Conservation (phyloP, 352 stramenopile species). For the Pythium oligandrum region DNA sequence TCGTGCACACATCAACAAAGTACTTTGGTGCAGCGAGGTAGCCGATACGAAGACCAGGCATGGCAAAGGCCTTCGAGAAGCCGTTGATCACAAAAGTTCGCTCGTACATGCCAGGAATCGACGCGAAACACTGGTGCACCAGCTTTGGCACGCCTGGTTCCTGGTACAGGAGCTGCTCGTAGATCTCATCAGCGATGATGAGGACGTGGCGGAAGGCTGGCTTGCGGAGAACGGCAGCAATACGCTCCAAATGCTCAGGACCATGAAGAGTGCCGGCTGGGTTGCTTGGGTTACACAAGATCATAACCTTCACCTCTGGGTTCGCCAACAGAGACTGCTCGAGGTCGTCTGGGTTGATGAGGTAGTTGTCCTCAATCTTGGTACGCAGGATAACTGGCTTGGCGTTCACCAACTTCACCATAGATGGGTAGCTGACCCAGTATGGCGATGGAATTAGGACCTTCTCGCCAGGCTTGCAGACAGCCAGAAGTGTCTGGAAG, state of each 20-base stretch:
- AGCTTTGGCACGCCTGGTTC: conserved; percentile 49
- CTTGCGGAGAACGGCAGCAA: conserved; percentile 26
- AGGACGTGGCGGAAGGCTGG: conserved; percentile 44
- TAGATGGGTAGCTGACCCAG: conserved; percentile 97
- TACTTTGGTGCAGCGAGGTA: conserved; percentile 83
- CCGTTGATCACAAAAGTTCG: conserved; percentile 94
- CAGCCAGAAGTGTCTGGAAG: conserved; percentile 90
- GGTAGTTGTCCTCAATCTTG: conserved; percentile 85
- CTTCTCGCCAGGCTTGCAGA: conserved; percentile 90
- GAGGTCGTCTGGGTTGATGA: conserved; percentile 85
- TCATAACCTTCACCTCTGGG: conserved; percentile 83
- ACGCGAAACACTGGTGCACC: conserved; percentile 66
- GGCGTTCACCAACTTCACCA: conserved; percentile 89
- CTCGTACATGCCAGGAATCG: conserved; percentile 80
- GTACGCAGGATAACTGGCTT: conserved; percentile 91
- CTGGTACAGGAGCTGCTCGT: conserved; percentile 91
- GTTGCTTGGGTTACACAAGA: conserved; percentile 97
- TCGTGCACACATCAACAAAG: conserved; percentile 86
- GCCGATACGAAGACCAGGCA: conserved; percentile 94
- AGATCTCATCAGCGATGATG: conserved; percentile 91
- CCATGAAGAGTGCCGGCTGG: conserved; percentile 84
- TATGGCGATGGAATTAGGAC: conserved; percentile 95
- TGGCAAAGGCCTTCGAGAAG: conserved; percentile 96
- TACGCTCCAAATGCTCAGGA: conserved; percentile 19
- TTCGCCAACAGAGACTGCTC: conserved; percentile 62